Percentiles rank a stretch among this genome's conserved stretches.
These are phyloP conservation scores for Malassezia dermatis DNA, from an alignment of 1,284 basidiomycete genomes.

Conservation along the genomic window DNA sequence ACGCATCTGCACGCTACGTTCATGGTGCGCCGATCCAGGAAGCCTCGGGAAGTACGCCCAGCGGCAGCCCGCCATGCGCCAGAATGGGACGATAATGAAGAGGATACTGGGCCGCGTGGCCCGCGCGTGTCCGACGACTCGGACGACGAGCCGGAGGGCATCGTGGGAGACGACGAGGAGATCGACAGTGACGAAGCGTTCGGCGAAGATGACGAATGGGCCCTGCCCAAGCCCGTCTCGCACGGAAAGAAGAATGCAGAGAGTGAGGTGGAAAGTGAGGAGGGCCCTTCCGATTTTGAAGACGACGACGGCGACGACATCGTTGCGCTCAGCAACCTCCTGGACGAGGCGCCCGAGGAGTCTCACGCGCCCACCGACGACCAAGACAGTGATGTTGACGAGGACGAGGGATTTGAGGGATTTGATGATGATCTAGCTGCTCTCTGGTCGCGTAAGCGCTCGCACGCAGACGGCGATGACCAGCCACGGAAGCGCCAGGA, in stretches of 20 bases:
- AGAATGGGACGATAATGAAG: conserved; percentile 1
- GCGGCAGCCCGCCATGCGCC: not conserved
- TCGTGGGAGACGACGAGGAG: conserved; percentile 40
- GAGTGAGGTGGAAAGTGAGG: conserved; percentile 18
- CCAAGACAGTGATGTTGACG: conserved; percentile 12
- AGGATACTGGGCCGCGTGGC: conserved; percentile 13
- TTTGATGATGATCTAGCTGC: conserved; percentile 15
- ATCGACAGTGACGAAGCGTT: conserved; percentile 46
- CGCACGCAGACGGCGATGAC: not conserved
- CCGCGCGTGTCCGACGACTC: conserved; percentile 32
- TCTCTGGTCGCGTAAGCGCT: not conserved
- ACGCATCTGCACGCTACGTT: not conserved
- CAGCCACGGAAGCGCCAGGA: conserved; percentile 53
- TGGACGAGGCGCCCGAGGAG: conserved; percentile 28
- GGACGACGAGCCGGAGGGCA: conserved; percentile 27
- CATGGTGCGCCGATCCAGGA: not conserved
- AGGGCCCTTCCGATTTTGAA: conserved; percentile 20
- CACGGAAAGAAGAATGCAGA: conserved; percentile 1
- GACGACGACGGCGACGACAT: conserved; percentile 32
- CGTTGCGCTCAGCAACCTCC: conserved; percentile 37
- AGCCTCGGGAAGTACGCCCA: not conserved
- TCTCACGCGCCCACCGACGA: conserved; percentile 8
- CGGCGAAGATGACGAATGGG: conserved; percentile 39
- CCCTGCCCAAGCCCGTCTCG: not conserved
- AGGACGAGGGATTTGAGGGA: conserved; percentile 12